These are phyloP conservation scores for Nematodospora valgi DNA, from an alignment of 805 yeast species.

Conservation along the genomic window DNA sequence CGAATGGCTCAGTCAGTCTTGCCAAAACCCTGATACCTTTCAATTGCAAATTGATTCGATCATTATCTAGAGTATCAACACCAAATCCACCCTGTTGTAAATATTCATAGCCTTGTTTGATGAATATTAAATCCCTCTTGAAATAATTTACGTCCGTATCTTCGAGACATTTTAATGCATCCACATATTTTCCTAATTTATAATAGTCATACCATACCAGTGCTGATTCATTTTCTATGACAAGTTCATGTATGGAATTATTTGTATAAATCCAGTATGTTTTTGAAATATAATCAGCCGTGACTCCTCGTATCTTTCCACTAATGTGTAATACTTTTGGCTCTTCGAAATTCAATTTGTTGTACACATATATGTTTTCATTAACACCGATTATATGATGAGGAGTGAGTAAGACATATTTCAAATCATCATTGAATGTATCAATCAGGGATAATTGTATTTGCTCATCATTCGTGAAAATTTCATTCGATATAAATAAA, in stretches of 20 bases:
- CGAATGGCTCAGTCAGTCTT: slow-evolving; percentile 61
- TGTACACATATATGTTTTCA: slow-evolving; percentile 20
- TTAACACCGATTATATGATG: slow-evolving; percentile 28
- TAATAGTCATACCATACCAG: slow-evolving; percentile 66
- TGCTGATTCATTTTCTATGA: slow-evolving; percentile 62
- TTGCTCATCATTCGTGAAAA: slow-evolving; percentile 30
- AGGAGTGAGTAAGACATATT: slow-evolving; percentile 21
- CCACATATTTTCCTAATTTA: slow-evolving; percentile 50
- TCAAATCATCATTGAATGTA: slow-evolving; percentile 14
- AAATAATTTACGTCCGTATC: slow-evolving; percentile 12
- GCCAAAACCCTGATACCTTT: slow-evolving; percentile 50
- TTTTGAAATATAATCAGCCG: slow-evolving; percentile 25
- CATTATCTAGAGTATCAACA: slow-evolving; percentile 13
- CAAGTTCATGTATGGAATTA: slow-evolving; percentile 63
- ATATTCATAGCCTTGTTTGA: slow-evolving; percentile 37
- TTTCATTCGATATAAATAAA: slow-evolving; percentile 11
- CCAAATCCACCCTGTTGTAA: slow-evolving; percentile 35
- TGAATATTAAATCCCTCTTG: slow-evolving; percentile 28
- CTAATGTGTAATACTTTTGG: slow-evolving; percentile 6
- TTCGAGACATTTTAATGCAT: slow-evolving; percentile 50
- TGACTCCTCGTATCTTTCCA: slow-evolving; percentile 22
- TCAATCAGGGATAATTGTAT: too few relatives aligned
- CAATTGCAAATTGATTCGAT: slow-evolving; percentile 30
- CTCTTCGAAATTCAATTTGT: slow-evolving; percentile 22
- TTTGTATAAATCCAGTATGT: slow-evolving; percentile 79